Base-by-base conservation (phyloP, 208 protist species). In the Trypanosoma platydactyli region DNA sequence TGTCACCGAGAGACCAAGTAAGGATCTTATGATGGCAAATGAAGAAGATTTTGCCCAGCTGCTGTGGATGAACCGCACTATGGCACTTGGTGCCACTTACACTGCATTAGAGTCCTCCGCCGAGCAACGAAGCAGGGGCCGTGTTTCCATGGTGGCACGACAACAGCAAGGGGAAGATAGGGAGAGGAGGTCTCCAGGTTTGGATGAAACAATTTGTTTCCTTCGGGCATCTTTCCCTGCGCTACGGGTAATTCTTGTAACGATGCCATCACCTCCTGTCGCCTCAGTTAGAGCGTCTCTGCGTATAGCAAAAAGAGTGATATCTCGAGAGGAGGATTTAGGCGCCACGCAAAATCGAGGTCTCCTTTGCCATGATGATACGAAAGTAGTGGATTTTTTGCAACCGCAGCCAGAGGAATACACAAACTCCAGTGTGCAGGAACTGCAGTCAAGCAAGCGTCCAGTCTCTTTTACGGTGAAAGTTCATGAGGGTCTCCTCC, bases 31-130 rank as follows among this genome's bases (percentile, higher is more conserved):
- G 1, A 55, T 68, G 44, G 20, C 20, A 27, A 64, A n/a, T 25
- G 61, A 67, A 30, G 54, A 22, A 25, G 61, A 68, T 20, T 6
- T 64, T 50, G 51, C 20, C 3, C 54, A 68, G 46, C 29, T 68
- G 29, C 54, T 67, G 6, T 66, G 57, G 59, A 67, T 65, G 58
- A 67, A 62, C 25, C 68, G 60, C n/a, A 73, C 51, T 1, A 73
- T 73, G 59, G 60, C 68, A 13, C 58, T 73, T 60, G 68, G 52
- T 18, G 52, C 68, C 25, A 20, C 30, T 46, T 15, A 58, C 68
- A 9, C 2, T 41, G 22, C 18, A 67, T 24, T 50, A 60, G 29
- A 49, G 40, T 0, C 3, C 29, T 20, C 9, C 27, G n/a, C 1
- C 18, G 16, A 6, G 9, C 24, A 57, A 3, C 29, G 42, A 11